Evolutionary conservation across 129 eudicot species (phyloP).

Genomic region (Deinandra increscens): DNA sequence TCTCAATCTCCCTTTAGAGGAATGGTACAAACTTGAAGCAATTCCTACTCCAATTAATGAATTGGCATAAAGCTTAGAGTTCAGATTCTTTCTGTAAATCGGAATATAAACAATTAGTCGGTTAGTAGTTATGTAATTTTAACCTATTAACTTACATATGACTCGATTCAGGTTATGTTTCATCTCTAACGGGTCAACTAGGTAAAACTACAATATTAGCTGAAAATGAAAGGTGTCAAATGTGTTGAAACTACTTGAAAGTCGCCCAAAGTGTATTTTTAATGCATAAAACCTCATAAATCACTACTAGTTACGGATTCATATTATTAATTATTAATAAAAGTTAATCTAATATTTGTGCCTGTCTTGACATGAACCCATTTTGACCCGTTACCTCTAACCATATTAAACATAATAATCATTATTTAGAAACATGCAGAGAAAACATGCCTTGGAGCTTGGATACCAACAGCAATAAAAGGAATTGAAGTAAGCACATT

Average conservation of each 20-base stretch:
- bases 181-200: neutral
- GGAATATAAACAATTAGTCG: neutral
- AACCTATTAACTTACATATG: neutral
- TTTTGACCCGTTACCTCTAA: neutral
- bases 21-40: conserved; percentile 86
- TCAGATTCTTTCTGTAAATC: conserved; percentile 73
- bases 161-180: neutral
- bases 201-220: neutral
- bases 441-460: conserved; percentile 69
- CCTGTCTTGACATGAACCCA: neutral
- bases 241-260: conserved; percentile 1
- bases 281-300: neutral
- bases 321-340: neutral
- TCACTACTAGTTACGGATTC: neutral
- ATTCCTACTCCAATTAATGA: conserved; percentile 96
- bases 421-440: conserved; percentile 8
- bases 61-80: conserved; percentile 83
- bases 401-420: conserved; percentile 8
- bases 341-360: neutral
- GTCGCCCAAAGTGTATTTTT: neutral
- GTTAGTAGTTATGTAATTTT: neutral
- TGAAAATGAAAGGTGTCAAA: neutral
- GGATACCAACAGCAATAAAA: conserved; percentile 80
- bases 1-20: conserved; percentile 76
- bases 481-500: conserved; percentile 94